These are phyloP conservation scores for Dioscorea dumetorum DNA, from an alignment of 106 monocot species.

Conservation along the genomic window DNA sequence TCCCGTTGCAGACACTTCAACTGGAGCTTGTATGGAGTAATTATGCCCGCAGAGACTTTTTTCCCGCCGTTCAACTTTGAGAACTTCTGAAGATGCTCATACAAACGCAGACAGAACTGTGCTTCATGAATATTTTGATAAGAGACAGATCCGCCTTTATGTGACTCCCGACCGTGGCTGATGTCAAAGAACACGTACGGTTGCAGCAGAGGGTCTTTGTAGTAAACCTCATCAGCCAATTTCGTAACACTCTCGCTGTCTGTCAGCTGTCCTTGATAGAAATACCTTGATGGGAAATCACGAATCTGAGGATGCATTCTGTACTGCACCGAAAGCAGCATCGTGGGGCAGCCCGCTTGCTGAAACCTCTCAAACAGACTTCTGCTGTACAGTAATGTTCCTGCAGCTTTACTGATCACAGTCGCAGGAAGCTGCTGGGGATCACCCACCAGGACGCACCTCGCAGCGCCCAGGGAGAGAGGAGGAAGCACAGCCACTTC, in stretches of 20 bases:
- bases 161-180: conserved; percentile 85
- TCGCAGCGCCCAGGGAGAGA: conserved; percentile 85
- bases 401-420: conserved; percentile 98
- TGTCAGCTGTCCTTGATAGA: conserved; percentile 82
- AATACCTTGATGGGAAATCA: conserved; percentile 88
- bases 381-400: conserved; percentile 87
- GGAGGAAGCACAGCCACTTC: conserved; percentile 92
- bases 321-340: conserved; percentile 87
- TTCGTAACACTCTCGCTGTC: conserved; percentile 80
- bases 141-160: conserved; percentile 75
- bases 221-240: conserved; percentile 60
- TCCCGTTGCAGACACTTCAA: conserved; percentile 87
- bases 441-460: conserved; percentile 96
- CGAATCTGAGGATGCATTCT: conserved; percentile 98
- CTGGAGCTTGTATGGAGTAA: conserved; percentile 97
- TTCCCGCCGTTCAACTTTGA: conserved; percentile 52
- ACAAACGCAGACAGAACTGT: conserved; percentile 59
- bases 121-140: conserved; percentile 94
- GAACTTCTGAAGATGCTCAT: conserved; percentile 71
- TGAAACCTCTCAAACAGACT: conserved; percentile 98
- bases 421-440: conserved; percentile 98
- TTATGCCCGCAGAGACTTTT: conserved; percentile 83
- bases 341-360: conserved; percentile 89
- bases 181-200: conserved; percentile 90
- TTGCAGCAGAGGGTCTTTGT: conserved; percentile 65